These are phyloP conservation scores for Pseudofabraea citricarpa DNA, from an alignment of 2,329 filamentous ascomycete species.

Conservation along the genomic window DNA sequence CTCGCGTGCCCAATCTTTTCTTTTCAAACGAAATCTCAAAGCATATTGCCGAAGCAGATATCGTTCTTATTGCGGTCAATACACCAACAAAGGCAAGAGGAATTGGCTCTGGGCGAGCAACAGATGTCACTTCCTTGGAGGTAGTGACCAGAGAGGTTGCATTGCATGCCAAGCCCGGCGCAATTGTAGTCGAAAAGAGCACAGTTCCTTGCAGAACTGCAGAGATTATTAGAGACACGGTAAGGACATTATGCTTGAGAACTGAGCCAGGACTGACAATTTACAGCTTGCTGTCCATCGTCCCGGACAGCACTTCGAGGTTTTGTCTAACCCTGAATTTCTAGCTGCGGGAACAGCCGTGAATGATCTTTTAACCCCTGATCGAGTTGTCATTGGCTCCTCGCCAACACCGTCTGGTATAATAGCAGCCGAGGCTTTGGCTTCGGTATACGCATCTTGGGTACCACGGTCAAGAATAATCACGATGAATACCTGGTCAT, in stretches of 20 bases:
- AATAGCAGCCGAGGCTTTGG: slow-evolving; percentile 58
- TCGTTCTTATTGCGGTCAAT: slow-evolving; percentile 74
- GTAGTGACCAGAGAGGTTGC: slow-evolving; percentile 65
- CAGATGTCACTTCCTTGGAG: slow-evolving; percentile 69
- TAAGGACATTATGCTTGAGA: slow-evolving; percentile 32
- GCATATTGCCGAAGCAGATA: slow-evolving; percentile 61
- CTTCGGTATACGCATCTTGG: slow-evolving; percentile 66
- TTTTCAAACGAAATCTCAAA: slow-evolving; percentile 65
- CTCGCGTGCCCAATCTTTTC: slow-evolving; percentile 60
- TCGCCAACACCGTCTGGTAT: slow-evolving; percentile 54
- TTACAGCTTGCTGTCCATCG: slow-evolving; percentile 50
- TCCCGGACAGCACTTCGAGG: slow-evolving; percentile 63
- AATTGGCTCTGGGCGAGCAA: slow-evolving; percentile 64
- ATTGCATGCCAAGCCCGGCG: slow-evolving; percentile 56
- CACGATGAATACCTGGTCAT: slow-evolving; percentile 71
- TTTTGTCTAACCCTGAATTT: slow-evolving; percentile 79
- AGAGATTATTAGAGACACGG: slow-evolving; percentile 62
- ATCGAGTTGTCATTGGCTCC: slow-evolving; percentile 72
- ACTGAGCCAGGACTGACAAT: slow-evolving; percentile 18
- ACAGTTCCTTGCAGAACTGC: slow-evolving; percentile 75
- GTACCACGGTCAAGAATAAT: slow-evolving; percentile 63
- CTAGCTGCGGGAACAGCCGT: slow-evolving; percentile 74
- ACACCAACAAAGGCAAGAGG: slow-evolving; percentile 73
- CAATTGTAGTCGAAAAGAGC: slow-evolving; percentile 77
- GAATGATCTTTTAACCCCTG: slow-evolving; percentile 63